Conservation (phyloP, 2,329 filamentous ascomycete genomes). For the Fusarium sambucinum region DNA sequence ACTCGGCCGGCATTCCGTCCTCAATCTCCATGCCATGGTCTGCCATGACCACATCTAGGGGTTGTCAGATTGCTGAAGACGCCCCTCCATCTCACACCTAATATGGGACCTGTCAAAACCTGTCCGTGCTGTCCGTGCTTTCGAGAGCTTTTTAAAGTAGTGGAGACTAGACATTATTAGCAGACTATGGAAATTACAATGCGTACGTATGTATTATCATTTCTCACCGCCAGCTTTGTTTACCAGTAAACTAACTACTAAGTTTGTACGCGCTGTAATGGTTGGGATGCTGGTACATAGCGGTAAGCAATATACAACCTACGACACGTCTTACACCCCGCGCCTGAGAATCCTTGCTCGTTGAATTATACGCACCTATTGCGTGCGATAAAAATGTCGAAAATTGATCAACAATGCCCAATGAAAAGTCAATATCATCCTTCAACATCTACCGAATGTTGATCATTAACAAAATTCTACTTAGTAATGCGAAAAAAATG, state of each 20-base stretch:
- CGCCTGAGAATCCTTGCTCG: not conserved
- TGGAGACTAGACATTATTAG: conserved; percentile 21
- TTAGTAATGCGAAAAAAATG: not conserved
- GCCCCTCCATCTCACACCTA: conserved; percentile 18
- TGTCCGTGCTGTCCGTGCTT: conserved; percentile 3
- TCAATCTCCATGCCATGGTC: conserved; percentile 1
- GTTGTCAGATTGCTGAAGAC: conserved; percentile 15
- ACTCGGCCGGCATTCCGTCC: conserved; percentile 38
- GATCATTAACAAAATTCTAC: conserved; percentile 3
- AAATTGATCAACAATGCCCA: not conserved
- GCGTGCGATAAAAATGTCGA: not conserved
- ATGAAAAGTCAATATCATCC: not conserved
- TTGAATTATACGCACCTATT: not conserved
- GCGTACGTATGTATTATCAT: not conserved
- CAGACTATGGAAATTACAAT: conserved; percentile 8
- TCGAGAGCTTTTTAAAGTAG: conserved; percentile 12
- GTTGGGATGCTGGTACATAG: conserved; percentile 4
- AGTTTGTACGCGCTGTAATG: not conserved
- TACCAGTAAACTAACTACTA: not conserved
- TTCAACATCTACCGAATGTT: conserved; percentile 10
- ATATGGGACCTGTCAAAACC: conserved; percentile 31
- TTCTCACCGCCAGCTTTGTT: conserved; percentile 23
- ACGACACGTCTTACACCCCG: not conserved
- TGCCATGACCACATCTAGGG: not conserved
- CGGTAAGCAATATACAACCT: not conserved